A percentile compares a stretch with the other conserved stretches of the same genome.
phyloP scores from a whole-genome alignment of 257 asterid genomes.

The Forsythia suspensa region DNA sequence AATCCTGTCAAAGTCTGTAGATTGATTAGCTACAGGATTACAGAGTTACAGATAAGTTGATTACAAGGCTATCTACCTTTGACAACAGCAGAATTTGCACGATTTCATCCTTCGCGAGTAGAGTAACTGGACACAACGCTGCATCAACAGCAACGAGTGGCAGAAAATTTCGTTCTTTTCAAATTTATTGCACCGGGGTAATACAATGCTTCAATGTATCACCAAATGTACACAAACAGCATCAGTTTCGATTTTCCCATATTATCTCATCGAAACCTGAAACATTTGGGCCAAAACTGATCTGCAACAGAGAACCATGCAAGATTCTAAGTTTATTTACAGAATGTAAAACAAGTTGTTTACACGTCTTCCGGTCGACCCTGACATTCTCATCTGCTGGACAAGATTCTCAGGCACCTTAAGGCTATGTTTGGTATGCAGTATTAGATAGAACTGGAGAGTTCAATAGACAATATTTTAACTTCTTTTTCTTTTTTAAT shows the following conservation, averaged over 20 bases:
- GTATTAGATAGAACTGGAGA: neutral
- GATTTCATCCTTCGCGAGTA: neutral
- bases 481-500: neutral
- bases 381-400: slow-evolving; percentile 15
- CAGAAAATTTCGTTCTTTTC: neutral
- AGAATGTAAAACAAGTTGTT: slow-evolving; percentile 37
- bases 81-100: neutral
- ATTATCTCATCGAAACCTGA: slow-evolving; percentile 12
- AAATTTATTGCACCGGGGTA: neutral
- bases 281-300: slow-evolving; percentile 26
- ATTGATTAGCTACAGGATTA: neutral
- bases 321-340: slow-evolving; percentile 40
- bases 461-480: neutral
- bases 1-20: neutral
- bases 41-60: neutral
- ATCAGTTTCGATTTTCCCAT: slow-evolving; percentile 12
- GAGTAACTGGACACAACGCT: neutral
- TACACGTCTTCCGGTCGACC: slow-evolving; percentile 13
- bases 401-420: neutral
- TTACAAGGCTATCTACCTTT: neutral
- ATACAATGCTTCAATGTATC: neutral
- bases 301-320: slow-evolving; percentile 22
- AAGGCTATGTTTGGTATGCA: neutral
- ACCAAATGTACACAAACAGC: neutral
- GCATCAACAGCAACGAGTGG: neutral